phyloP scores from a whole-genome alignment of 352 stramenopile genomes.

The Pythium phragmiticola region DNA sequence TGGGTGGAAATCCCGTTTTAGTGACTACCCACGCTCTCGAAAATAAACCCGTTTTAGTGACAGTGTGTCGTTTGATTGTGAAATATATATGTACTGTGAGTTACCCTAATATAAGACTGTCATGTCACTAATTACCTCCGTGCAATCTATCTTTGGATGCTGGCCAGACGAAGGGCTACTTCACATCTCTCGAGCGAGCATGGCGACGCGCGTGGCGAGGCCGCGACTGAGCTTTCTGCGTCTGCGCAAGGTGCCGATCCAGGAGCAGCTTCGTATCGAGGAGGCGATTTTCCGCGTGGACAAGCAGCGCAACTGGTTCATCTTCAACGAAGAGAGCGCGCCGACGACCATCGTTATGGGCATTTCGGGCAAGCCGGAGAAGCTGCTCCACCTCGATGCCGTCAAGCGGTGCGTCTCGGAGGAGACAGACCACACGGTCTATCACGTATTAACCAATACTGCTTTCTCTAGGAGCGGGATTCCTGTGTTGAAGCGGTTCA shows the following conservation, averaged over 20 bases:
- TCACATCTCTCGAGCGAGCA: background rate
- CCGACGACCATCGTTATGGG: slow-evolving; percentile 92
- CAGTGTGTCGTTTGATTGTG: background rate
- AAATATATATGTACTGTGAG: background rate
- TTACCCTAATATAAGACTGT: background rate
- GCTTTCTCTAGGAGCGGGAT: slow-evolving; percentile 58
- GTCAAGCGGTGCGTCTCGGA: slow-evolving; percentile 64
- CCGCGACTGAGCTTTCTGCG: slow-evolving; percentile 70
- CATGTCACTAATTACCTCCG: no score
- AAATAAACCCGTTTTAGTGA: background rate
- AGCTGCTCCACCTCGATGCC: slow-evolving; percentile 82
- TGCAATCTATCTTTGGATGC: no score
- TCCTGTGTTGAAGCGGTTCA: slow-evolving; percentile 94
- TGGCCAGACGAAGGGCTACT: background rate
- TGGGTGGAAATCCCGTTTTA: background rate
- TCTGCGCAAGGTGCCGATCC: slow-evolving; percentile 57
- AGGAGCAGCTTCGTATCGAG: slow-evolving; percentile 89
- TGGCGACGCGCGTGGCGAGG: slow-evolving; percentile 27
- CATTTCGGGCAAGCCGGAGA: slow-evolving; percentile 93
- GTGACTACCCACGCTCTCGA: background rate
- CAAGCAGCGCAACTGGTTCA: slow-evolving; percentile 76
- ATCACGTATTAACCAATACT: background rate
- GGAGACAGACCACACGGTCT: background rate
- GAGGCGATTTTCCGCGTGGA: slow-evolving; percentile 92
- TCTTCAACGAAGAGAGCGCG: slow-evolving; percentile 70